Conservation (phyloP, 495 filamentous ascomycete species). For the Podospora tetraspora region DNA sequence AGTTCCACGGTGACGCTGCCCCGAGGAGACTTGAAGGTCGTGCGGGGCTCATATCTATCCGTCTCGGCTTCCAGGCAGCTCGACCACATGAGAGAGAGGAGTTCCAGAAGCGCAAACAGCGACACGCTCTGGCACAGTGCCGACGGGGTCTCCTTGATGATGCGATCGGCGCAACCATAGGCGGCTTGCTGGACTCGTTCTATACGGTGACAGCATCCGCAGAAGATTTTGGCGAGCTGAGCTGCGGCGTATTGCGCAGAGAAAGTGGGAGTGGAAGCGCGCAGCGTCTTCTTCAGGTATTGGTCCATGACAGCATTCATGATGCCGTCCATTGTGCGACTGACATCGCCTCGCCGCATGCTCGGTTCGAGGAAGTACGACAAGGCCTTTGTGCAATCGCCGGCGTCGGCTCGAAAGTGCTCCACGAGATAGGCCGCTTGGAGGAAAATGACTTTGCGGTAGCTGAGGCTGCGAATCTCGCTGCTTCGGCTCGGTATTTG, state of each 20-base stretch:
- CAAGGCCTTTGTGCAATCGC: slow-evolving; percentile 81
- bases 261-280: slow-evolving; percentile 64
- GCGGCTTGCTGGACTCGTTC: slow-evolving; percentile 82
- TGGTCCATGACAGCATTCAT: slow-evolving; percentile 64
- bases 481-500: slow-evolving; percentile 68
- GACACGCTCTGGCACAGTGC: slow-evolving; percentile 84
- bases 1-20: slow-evolving; percentile 78
- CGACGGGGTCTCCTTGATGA: slow-evolving; percentile 78
- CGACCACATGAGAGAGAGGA: slow-evolving; percentile 87
- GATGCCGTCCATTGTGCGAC: slow-evolving; percentile 80
- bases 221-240: slow-evolving; percentile 78
- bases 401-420: slow-evolving; percentile 71
- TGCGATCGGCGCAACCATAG: slow-evolving; percentile 71
- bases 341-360: slow-evolving; percentile 70
- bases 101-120: slow-evolving; percentile 84
- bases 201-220: slow-evolving; percentile 86
- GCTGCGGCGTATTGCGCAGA: slow-evolving; percentile 80
- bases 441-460: slow-evolving; percentile 85
- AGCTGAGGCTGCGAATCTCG: slow-evolving; percentile 73
- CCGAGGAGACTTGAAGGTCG: slow-evolving; percentile 66
- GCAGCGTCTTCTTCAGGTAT: slow-evolving; percentile 67
- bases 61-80: slow-evolving; percentile 91
- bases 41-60: slow-evolving; percentile 84
- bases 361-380: slow-evolving; percentile 89
- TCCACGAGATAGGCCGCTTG: slow-evolving; percentile 83